A percentile compares a stretch with the other conserved stretches of the same genome.
Conservation (phyloP, 148 eudicot species). For the Spergularia marina region DNA sequence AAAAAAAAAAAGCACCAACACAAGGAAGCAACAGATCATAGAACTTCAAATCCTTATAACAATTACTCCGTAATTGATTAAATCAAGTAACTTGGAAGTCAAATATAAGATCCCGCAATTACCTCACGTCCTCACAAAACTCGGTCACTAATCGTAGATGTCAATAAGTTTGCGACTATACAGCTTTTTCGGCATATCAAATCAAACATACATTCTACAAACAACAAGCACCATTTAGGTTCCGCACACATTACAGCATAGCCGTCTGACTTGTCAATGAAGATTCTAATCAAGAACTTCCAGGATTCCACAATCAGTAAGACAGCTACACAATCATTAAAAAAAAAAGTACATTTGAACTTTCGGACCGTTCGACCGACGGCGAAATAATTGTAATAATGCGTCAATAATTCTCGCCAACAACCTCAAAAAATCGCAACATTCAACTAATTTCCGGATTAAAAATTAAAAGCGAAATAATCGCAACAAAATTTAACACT, state of each 20-base stretch:
- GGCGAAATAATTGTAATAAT: too few relatives aligned
- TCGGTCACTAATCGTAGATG: neutral
- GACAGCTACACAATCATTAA: too few relatives aligned
- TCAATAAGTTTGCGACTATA: neutral
- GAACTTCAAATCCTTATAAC: neutral
- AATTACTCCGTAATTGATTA: too few relatives aligned
- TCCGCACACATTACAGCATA: neutral
- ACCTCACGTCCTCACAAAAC: neutral
- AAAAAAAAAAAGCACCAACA: neutral
- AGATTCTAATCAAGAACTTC: neutral
- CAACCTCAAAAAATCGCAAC: neutral
- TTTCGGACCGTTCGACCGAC: too few relatives aligned
- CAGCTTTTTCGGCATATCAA: neutral
- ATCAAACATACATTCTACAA: too few relatives aligned
- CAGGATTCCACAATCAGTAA: neutral
- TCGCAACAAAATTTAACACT: too few relatives aligned
- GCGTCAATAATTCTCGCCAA: neutral
- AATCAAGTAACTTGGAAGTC: neutral
- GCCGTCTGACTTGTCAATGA: neutral
- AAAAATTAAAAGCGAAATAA: neutral
- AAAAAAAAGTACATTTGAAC: too few relatives aligned
- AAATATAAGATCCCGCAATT: too few relatives aligned
- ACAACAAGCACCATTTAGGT: neutral
- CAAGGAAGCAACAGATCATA: neutral
- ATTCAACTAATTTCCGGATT: neutral